Percentiles rank a stretch among this genome's conserved stretches.
phyloP scores from a whole-genome alignment of 2,329 filamentous ascomycete species.

The Xylaria sp. region DNA sequence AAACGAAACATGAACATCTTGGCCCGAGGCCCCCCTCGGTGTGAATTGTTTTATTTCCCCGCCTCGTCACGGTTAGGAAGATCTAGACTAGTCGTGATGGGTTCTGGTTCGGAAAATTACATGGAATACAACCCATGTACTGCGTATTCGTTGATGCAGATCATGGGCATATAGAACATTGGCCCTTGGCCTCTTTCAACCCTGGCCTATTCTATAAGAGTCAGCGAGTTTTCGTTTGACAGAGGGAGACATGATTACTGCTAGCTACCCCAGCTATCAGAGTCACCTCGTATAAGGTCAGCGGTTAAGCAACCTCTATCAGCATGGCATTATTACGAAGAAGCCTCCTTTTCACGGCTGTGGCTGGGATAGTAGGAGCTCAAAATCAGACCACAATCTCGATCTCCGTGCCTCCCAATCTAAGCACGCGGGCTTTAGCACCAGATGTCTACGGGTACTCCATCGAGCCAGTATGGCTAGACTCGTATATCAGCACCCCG shows the following conservation, averaged over 20 bases:
- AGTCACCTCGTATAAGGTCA: background rate
- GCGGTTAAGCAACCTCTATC: background rate
- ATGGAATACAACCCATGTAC: conserved; percentile 20
- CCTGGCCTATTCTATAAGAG: background rate
- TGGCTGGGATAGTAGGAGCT: conserved; percentile 29
- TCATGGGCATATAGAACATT: conserved; percentile 12
- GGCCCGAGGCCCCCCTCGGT: background rate
- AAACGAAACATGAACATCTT: background rate
- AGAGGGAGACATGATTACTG: background rate
- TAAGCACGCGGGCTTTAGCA: conserved; percentile 45
- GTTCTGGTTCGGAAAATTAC: conserved; percentile 4
- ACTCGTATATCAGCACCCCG: conserved; percentile 48
- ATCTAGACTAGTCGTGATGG: conserved; percentile 1
- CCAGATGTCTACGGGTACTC: conserved; percentile 52
- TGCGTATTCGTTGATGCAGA: background rate
- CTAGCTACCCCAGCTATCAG: background rate
- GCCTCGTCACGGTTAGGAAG: conserved; percentile 6
- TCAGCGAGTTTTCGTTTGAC: background rate
- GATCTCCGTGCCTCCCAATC: conserved; percentile 44
- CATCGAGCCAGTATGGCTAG: conserved; percentile 52
- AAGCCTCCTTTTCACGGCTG: conserved; percentile 23
- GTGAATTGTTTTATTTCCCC: conserved; percentile 15
- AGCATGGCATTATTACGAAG: conserved; percentile 28
- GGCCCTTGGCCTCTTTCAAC: background rate
- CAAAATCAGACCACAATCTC: conserved; percentile 36